Evolutionary conservation across 1,284 basidiomycete genomes (phyloP), one percentile per base, ranked within the genome.

Genomic region (Boletellus deceptivus): DNA sequence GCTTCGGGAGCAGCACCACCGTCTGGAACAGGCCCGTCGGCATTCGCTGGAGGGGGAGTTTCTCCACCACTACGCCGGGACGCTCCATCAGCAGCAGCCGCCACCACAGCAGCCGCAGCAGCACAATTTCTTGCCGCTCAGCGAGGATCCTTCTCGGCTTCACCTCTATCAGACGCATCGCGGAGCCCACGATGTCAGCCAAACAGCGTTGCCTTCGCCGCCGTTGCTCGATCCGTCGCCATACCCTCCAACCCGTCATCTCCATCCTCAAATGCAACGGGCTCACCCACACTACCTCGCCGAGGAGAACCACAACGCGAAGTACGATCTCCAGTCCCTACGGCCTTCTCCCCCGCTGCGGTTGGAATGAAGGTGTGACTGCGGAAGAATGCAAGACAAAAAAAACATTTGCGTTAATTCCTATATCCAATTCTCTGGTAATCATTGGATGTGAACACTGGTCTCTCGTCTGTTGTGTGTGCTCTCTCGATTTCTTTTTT

Each of bases 121-220:
- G 53, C 59, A 39, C 54, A 56, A 16, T 42, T 68, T 59, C 50
- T 59, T 60, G 53, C 60, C 44, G 13, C 52, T 57, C 54, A 55
- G 31, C 45, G 64, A 69, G 68, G 67, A 65, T 17, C 22, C 43
- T 53, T 63, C 63, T 44, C 65, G 56, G 43, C 55, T 59, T 67
- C 63, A 59, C 64, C 65, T 62, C 41, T 69, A 65, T 69, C 63
- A 61, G 67, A 69, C 57, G 16, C 67, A 65, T 64, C 64, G 50
- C 55, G 67, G 55, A 66, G 68, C 49, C 64, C 66, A 65, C 60
- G 63, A 67, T 55, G 43, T 49, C 62, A 63, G 20, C 31, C 65
- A 63, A 24, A 35, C 27, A 5, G 42, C 39, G 17, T 36, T 65
- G 50, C 65, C 66, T 62, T 64, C 65, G 50, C 62, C 64, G 45